Evolutionary conservation across 2,329 filamentous ascomycete species (phyloP), one percentile per base, ranked within the genome.

Genomic region (Fusarium sp.): DNA sequence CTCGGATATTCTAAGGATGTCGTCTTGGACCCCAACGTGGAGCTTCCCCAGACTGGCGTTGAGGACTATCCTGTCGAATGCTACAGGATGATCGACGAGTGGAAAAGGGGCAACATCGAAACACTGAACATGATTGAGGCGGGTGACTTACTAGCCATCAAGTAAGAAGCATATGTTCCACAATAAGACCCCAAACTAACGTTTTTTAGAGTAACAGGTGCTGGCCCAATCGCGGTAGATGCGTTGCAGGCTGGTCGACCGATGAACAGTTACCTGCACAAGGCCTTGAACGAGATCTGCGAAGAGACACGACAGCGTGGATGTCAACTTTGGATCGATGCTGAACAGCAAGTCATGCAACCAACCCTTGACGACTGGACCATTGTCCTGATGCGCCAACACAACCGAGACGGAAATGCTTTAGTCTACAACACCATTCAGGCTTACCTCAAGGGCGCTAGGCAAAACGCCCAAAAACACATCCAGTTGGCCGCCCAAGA

Each of bases 121-220:
- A 88, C 86, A 0, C 78, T 89, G 2, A 79, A 83, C 14, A 85
- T 87, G 81, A 79, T 85, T 5, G 80, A 72, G 8, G 33, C 58
- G 0, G 82, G 85, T 3, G 89, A 90, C 57, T 89, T 88, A 64
- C 83, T 90, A 1, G 87, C 88, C 0, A 75, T 90, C 39, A 91
- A 91, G 79, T 84, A 71, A 70, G 78, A 33, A n/a, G 9, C n/a
- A 15, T 31, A 6, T 1, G 7, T 2, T 15, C 3, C 3, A 3
- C 1, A 3, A 7, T 1, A 28, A 0, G 3, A 34, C 33, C 2
- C 13, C 7, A 0, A 9, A 4, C 58, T 65, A 8, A 73, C 39
- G 15, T 19, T 7, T 0, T 3, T 6, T 2, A 83, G 80, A 57
- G 74, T 81, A 0, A 83, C 81, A 17, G 82, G 83, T 6, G 82